Evolutionary conservation across 495 filamentous ascomycete species (phyloP), one percentile per base, ranked within the genome.

Genomic region (Apodospora peruviana): DNA sequence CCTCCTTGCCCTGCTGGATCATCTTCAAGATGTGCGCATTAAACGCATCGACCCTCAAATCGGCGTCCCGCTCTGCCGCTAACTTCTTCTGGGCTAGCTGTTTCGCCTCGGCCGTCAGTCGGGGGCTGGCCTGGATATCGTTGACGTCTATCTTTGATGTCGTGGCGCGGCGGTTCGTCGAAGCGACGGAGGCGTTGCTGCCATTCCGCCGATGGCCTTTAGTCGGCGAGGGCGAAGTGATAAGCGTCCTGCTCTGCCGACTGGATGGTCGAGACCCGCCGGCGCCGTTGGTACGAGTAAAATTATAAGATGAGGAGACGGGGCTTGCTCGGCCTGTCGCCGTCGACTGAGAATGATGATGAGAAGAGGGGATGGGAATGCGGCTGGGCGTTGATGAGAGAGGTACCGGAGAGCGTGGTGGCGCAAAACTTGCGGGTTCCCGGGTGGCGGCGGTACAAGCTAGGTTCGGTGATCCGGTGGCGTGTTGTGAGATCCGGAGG

Each of bases 1-100:
- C 93, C 59, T 93, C 87, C 60, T 84, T 86, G 0, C 90, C 93
- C 63, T 96, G 84, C 7, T 83, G 66, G 37, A 98, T 95, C 87
- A 98, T 88, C 24, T 77, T 82, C 56, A 85, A 80, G 21, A 96
- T 67, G 56, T 84, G 82, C 32, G 80, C 74, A 59, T 91, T 93
- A 63, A 96, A 79, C 18, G 83, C 79, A 46, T 80, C 79, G 44
- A 98, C 77, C 44, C 83, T 82, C 36, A 80, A 79, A 56, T 96
- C 91, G 16, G 84, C 80, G 55, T 93, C 88, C 39, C 81, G 74
- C 54, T 95, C 90, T 20, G 83, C 82, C 32, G 80, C 79, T 18
- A 80, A 71, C 50, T 81, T 78, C 56, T 78, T 73, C 16, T 83
- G 82, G 17, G 86, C 80, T 51, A 86, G 76, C 37, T 76, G 71